Base-by-base conservation (phyloP, 306 rosid species). In the Fragaria iinumae region DNA sequence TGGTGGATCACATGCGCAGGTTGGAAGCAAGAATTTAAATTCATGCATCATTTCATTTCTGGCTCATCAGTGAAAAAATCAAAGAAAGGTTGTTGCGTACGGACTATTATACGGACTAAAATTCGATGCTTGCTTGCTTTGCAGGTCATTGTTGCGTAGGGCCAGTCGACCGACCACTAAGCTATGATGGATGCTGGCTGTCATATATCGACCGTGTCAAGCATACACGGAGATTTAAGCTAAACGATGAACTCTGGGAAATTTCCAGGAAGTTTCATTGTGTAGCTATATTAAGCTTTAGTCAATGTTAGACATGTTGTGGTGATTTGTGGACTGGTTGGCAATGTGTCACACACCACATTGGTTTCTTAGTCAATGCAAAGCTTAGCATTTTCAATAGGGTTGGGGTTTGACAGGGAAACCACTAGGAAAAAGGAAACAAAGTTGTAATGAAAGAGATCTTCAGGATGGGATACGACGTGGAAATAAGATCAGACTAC, bases 231-330 rank as follows among this genome's bases (percentile, higher is more conserved):
- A 5, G 55, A 4, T 48, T 48, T 29, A 47, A 27, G 74, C 59
- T 64, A 65, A 65, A 65, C 25, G 47, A 25, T 17, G 16, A 27
- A 5, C 34, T 9, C 67, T 36, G 69, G 59, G 59, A 62, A 74
- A 32, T 62, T 74, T 67, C 71, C 13, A 3, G 71, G 78, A 62
- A 74, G 78, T 47, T 74, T 38, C 78, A 25, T 11, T 11, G 0
- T 43, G 11, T 29, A 38, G 57, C 44, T 6, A 13, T 1, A 2
- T 1, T 1, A n/a, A 16, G 39, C 21, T 20, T 20, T 34, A 17
- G 44, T 63, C 21, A 62, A 62, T 27, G 34, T 9, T 11, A 60
- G 7, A 5, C 60, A n/a, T 53, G 25, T 57, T 25, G 64, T 11
- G 32, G 34, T 59, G 67, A 4, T 21, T 73, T 56, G 3, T 16